A percentile compares a stretch with the other conserved stretches of the same genome.
Evolutionary conservation across 2,329 filamentous ascomycete genomes (phyloP).

Genomic region (Epichloe gansuensis): DNA sequence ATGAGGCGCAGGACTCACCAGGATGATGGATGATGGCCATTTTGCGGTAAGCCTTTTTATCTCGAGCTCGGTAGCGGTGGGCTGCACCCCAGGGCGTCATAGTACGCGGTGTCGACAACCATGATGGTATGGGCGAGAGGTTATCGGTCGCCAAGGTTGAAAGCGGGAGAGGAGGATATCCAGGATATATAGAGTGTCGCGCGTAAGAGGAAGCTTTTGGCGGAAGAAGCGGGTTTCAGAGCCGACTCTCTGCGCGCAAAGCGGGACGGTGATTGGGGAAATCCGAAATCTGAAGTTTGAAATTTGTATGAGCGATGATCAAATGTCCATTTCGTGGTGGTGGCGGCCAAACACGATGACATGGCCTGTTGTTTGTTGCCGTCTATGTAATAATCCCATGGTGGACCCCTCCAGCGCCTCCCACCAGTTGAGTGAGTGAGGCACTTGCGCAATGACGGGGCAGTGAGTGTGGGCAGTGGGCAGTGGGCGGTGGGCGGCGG

Average conservation of each 20-base stretch:
- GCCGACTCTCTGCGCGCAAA: neutral
- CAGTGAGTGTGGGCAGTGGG: no score
- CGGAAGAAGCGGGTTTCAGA: neutral
- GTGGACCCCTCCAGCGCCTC: no score
- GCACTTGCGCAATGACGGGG: no score
- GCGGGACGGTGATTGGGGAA: neutral
- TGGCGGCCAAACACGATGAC: no score
- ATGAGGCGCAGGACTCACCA: slow-evolving; percentile 34
- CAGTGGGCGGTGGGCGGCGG: no score
- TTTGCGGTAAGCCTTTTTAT: slow-evolving; percentile 95
- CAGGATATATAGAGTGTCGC: neutral
- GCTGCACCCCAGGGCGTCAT: slow-evolving; percentile 74
- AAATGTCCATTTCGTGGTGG: no score
- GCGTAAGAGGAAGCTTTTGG: neutral
- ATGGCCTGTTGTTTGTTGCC: no score
- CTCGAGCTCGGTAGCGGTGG: slow-evolving; percentile 77
- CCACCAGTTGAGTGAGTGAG: no score
- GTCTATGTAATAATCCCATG: no score
- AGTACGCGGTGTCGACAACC: slow-evolving; percentile 83
- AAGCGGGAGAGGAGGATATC: no score
- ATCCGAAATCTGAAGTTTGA: neutral
- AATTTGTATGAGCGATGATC: no score
- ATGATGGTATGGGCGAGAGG: slow-evolving; percentile 37
- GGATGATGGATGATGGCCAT: slow-evolving; percentile 89
- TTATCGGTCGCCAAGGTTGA: neutral